Percentiles rank a stretch among this genome's conserved stretches.
Conservation (phyloP, 2,329 filamentous ascomycete species). For the Arthrobotrys sphaeroides region DNA sequence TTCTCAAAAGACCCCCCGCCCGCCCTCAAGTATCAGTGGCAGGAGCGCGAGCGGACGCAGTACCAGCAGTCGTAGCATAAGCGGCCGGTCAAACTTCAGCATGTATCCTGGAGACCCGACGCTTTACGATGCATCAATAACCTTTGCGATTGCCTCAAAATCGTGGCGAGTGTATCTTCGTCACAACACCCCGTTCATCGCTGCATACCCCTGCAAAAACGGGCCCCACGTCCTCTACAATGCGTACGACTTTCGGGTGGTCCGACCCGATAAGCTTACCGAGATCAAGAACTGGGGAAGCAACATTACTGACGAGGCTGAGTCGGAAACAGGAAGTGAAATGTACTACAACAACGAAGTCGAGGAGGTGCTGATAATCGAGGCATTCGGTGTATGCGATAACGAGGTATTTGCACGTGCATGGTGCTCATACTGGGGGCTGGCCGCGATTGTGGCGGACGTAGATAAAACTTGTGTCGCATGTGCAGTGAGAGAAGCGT, state of each 20-base stretch:
- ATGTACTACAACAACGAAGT: constrained; percentile 65
- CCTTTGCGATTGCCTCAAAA: constrained; percentile 69
- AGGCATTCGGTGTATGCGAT: constrained; percentile 76
- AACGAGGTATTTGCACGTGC: constrained; percentile 80
- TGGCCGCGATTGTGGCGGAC: constrained; percentile 76
- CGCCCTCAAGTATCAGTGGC: constrained; percentile 46
- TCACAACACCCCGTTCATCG: constrained; percentile 73
- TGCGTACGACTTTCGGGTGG: constrained; percentile 71
- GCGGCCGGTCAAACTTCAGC: constrained; percentile 38
- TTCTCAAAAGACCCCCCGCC: constrained; percentile 27
- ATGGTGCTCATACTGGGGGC: constrained; percentile 80
- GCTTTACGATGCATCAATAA: constrained; percentile 70
- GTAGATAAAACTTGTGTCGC: constrained; percentile 75
- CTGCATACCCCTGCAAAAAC: constrained; percentile 71
- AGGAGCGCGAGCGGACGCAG: constrained; percentile 44
- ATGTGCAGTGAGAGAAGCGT: constrained; percentile 78
- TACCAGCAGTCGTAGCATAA: constrained; percentile 49
- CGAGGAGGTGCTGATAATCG: constrained; percentile 75
- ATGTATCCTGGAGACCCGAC: constrained; percentile 35
- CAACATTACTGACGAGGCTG: constrained; percentile 54
- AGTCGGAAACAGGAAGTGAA: constrained; percentile 49
- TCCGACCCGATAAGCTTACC: constrained; percentile 73
- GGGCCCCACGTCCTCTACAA: constrained; percentile 77
- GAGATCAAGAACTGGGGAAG: constrained; percentile 73
- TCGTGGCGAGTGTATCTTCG: constrained; percentile 72